Evolutionary conservation across 2,329 filamentous ascomycete genomes (phyloP).

Genomic region (Eurotiales sp.): DNA sequence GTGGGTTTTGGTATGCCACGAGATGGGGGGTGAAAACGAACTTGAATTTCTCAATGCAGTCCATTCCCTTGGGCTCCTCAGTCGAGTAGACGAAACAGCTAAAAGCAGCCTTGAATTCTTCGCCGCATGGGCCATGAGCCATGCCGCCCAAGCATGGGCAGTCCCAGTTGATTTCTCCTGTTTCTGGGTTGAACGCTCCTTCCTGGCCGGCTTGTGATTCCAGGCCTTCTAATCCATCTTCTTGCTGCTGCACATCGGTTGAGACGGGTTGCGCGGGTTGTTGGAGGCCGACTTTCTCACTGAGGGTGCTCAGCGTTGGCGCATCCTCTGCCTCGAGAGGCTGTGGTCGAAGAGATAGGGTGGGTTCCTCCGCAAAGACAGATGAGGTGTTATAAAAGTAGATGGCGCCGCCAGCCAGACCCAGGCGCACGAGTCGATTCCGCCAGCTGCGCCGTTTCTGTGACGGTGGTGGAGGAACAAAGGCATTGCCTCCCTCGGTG

Average conservation of each 20-base stretch:
- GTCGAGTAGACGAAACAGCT: conserved; percentile 97
- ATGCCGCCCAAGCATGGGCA: conserved; percentile 96
- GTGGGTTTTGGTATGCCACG: neutral
- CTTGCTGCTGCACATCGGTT: conserved; percentile 12
- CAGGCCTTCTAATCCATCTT: conserved; percentile 49
- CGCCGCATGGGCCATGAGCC: conserved; percentile 92
- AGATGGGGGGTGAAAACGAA: conserved; percentile 47
- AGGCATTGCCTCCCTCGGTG: conserved; percentile 9
- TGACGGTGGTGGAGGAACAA: conserved; percentile 45
- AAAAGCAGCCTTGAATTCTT: conserved; percentile 92
- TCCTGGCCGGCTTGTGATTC: conserved; percentile 80
- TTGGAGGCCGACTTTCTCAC: conserved; percentile 40
- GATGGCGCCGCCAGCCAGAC: conserved; percentile 68
- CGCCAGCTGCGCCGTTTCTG: conserved; percentile 78
- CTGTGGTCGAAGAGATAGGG: conserved; percentile 34
- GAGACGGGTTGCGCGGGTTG: conserved; percentile 10
- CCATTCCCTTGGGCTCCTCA: conserved; percentile 95
- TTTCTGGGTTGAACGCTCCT: conserved; percentile 96
- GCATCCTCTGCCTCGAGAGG: conserved; percentile 39
- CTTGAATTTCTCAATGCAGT: conserved; percentile 98
- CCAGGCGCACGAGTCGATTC: conserved; percentile 68
- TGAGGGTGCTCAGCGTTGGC: conserved; percentile 63
- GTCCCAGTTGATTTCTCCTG: conserved; percentile 99
- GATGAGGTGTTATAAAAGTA: conserved; percentile 95
- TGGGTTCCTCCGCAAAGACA: conserved; percentile 77